Conservation (phyloP, 306 rosid species). For the Trifolium pratense region DNA sequence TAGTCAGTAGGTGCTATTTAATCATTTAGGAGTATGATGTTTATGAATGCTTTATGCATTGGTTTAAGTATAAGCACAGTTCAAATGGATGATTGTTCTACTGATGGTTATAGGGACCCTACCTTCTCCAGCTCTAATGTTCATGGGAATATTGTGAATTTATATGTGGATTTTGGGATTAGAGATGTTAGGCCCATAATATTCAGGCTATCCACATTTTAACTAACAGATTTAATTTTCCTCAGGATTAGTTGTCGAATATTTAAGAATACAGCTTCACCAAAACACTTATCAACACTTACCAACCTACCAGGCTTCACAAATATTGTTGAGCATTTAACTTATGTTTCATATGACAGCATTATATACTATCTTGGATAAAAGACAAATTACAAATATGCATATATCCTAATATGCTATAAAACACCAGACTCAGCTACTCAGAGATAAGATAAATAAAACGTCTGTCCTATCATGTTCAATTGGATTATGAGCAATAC, state of each 20-base stretch:
- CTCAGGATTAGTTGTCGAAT: neutral
- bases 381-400: neutral
- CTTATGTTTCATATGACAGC: neutral
- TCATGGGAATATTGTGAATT: no score
- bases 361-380: neutral
- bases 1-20: slow-evolving; percentile 28
- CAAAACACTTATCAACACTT: no score
- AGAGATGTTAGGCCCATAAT: no score
- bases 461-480: neutral
- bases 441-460: no score
- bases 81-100: slow-evolving; percentile 7
- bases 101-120: neutral
- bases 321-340: neutral
- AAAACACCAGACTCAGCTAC: no score
- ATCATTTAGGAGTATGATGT: neutral
- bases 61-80: slow-evolving; percentile 12
- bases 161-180: no score
- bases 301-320: neutral
- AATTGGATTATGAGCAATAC: neutral
- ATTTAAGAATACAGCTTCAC: neutral
- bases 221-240: no score
- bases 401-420: neutral
- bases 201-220: no score
- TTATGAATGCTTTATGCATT: slow-evolving; percentile 16
- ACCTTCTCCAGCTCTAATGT: neutral